Conservation (phyloP, 2,329 filamentous ascomycete species). For the Neofusicoccum sp. region DNA sequence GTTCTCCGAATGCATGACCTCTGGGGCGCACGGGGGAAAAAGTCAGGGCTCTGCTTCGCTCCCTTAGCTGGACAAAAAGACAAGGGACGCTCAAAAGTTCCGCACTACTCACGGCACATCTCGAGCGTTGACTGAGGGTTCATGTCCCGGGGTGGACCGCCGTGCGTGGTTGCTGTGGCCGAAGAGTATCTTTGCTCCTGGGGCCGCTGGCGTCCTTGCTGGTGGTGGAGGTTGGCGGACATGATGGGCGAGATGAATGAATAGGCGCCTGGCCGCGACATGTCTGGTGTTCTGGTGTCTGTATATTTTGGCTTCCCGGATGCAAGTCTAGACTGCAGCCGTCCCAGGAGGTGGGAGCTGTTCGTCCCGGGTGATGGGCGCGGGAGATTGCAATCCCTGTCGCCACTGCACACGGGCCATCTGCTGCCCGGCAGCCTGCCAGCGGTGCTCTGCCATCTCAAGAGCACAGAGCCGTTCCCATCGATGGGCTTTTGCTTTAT, state of each 20-base stretch:
- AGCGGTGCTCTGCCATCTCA: too few species aligned
- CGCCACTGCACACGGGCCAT: slow-evolving; percentile 7
- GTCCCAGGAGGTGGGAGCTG: background rate
- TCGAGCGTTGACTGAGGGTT: background rate
- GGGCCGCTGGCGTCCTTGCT: background rate
- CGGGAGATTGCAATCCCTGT: slow-evolving; percentile 16
- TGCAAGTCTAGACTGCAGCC: background rate
- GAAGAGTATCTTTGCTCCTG: background rate
- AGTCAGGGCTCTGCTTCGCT: background rate
- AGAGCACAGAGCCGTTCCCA: too few species aligned
- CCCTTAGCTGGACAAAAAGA: too few species aligned
- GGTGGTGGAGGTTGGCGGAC: slow-evolving; percentile 1
- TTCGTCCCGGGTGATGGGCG: background rate
- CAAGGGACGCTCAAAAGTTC: background rate
- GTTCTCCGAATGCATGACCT: slow-evolving; percentile 9
- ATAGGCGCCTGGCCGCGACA: background rate
- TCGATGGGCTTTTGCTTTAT: too few species aligned
- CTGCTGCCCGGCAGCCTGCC: too few species aligned
- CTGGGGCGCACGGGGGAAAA: background rate
- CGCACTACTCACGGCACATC: background rate
- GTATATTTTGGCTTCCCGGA: background rate
- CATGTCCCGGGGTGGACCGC: background rate
- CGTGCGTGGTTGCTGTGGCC: background rate
- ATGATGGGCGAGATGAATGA: slow-evolving; percentile 12
- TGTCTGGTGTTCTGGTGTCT: background rate